Conservation (phyloP, 306 rosid genomes). For the Castanea sativa region DNA sequence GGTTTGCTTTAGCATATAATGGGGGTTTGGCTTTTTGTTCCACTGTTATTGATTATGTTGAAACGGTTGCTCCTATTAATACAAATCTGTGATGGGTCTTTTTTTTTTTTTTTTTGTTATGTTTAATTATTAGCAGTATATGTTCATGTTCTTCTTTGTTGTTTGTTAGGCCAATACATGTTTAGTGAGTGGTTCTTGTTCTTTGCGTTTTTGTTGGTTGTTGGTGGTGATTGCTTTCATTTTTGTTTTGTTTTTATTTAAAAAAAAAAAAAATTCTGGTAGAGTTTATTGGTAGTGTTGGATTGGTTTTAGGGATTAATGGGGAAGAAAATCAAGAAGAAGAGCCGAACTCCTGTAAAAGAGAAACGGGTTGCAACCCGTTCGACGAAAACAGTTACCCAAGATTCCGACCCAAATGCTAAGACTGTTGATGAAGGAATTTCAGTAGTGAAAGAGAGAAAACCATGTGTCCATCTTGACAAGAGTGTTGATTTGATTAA, state of each 20-base stretch:
- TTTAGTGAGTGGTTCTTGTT: constrained; percentile 2
- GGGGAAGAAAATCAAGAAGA: constrained; percentile 91
- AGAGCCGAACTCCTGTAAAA: constrained; percentile 47
- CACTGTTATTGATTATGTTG: neutral
- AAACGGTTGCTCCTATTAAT: neutral
- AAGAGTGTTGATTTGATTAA: constrained; percentile 58
- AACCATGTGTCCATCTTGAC: constrained; percentile 63
- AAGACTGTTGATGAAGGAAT: constrained; percentile 42
- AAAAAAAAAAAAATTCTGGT: neutral
- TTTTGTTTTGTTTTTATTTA: neutral
- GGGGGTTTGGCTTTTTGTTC: neutral
- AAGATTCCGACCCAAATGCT: constrained; percentile 26
- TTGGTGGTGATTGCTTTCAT: neutral
- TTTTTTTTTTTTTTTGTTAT: neutral
- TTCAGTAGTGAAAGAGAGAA: constrained; percentile 51
- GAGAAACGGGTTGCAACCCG: constrained; percentile 43
- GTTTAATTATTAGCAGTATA: neutral
- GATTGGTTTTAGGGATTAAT: constrained; percentile 53
- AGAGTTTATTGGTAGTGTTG: constrained; percentile 22
- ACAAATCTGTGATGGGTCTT: constrained; percentile 14
- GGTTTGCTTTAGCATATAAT: neutral
- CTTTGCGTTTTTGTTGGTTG: neutral
- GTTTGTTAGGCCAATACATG: neutral
- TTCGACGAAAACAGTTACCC: constrained; percentile 30
- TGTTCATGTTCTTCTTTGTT: neutral